Conservation (phyloP, 2,329 filamentous ascomycete species). For the Cladosporium sp. region DNA sequence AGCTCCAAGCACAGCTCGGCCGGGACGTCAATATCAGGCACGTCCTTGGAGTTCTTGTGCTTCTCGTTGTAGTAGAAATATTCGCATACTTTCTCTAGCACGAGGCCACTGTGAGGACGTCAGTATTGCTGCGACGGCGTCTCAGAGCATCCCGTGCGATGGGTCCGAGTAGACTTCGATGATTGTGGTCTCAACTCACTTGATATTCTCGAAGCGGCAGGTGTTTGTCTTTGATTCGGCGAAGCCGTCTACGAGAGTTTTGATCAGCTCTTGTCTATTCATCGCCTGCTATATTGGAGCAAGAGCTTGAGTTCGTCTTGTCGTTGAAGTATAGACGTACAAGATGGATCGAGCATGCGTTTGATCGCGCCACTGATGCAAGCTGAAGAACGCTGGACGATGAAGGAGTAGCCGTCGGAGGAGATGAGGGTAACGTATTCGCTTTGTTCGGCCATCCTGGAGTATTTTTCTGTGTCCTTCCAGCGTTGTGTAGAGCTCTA, state of each 20-base stretch:
- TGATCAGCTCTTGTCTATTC: neutral
- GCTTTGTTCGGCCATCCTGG: constrained; percentile 3
- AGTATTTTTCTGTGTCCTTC: neutral
- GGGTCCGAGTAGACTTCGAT: neutral
- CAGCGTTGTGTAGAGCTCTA: neutral
- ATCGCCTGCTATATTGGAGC: neutral
- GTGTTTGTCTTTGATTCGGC: constrained; percentile 60
- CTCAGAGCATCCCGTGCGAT: neutral
- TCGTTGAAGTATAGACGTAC: constrained; percentile 43
- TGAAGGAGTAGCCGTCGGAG: constrained; percentile 71
- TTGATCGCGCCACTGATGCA: constrained; percentile 67
- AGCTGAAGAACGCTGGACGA: constrained; percentile 67
- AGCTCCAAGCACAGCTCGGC: constrained; percentile 74
- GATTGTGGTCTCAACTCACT: constrained; percentile 47
- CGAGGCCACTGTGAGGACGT: constrained; percentile 54
- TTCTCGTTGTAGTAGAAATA: constrained; percentile 82
- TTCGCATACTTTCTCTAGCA: constrained; percentile 76
- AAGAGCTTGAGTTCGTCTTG: too few relatives aligned
- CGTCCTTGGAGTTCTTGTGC: constrained; percentile 64
- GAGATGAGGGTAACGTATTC: constrained; percentile 75
- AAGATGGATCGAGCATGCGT: constrained; percentile 67
- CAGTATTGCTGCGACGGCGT: neutral
- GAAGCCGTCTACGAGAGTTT: constrained; percentile 52
- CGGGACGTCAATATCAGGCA: constrained; percentile 76
- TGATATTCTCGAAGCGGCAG: constrained; percentile 68